Evolutionary conservation across 192 early-diverging fungal species (phyloP), one percentile per base, ranked within the genome.

Genomic region (Pilobolus umbonatus): DNA sequence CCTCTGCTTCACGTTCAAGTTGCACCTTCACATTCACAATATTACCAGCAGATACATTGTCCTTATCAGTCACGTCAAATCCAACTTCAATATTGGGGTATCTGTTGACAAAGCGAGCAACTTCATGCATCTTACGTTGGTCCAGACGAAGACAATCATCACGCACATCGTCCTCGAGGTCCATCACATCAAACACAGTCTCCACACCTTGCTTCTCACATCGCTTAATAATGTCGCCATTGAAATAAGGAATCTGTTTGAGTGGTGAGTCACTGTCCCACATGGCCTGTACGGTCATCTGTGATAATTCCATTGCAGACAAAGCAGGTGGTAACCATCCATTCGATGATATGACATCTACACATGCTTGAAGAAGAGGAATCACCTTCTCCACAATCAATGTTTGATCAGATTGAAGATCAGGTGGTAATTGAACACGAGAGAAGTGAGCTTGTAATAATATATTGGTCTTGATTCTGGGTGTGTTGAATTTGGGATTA

Each of bases 281-380:
- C 45, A 96, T 79, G 0, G 94, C 94, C 73, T 99, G 97, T 14
- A 99, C 94, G 30, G 72, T 75, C 95, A 98, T 98, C 75, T 99
- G 97, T 29, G 88, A 84, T 69, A 99, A 65, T 67, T 99, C 97
- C 97, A 99, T 99, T 12, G 93, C 76, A 0, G 88, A 82, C 57
- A 98, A 65, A 9, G 94, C 93, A 2, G 93, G 92, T 6, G 80
- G 77, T 58, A 98, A 75, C 92, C 91, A 97, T 17, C 90, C 92
- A 62, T 91, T 86, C 30, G 87, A 89, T 46, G 91, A 90, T 48
- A 96, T 86, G 24, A 97, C 94, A 71, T 99, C 94, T 10, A 97
- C 94, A 59, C 87, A 79, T 0, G 96, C 94, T 64, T 99, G 95
- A 44, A 98, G 59, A 46, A 99, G 75, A 11, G 88, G 91, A 63